Percentiles rank a stretch among this genome's conserved stretches.
Conservation (phyloP, 2,329 filamentous ascomycete species). For the Fusarium sp. region DNA sequence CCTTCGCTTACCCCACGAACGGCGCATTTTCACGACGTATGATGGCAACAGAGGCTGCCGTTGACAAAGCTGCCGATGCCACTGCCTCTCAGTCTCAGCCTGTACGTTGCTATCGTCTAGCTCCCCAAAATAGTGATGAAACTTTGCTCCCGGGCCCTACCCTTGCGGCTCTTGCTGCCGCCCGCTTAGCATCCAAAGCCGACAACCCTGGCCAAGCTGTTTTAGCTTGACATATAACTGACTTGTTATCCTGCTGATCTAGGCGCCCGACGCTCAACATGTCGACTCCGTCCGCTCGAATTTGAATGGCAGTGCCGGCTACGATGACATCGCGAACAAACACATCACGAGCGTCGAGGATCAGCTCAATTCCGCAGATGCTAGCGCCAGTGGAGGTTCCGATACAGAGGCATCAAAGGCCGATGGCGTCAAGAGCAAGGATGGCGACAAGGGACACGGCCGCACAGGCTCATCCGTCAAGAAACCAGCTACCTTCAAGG, state of each 20-base stretch:
- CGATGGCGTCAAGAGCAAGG: slow-evolving; percentile 65
- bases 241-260: slow-evolving; percentile 19
- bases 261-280: slow-evolving; percentile 60
- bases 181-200: neutral
- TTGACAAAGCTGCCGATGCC: slow-evolving; percentile 66
- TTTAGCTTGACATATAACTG: slow-evolving; percentile 22
- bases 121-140: neutral
- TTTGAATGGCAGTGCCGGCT: slow-evolving; percentile 63
- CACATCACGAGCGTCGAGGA: slow-evolving; percentile 70
- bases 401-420: slow-evolving; percentile 79
- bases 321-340: slow-evolving; percentile 68
- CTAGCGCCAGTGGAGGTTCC: slow-evolving; percentile 79
- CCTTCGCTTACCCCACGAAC: slow-evolving; percentile 46
- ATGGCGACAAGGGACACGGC: slow-evolving; percentile 69
- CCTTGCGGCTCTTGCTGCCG: neutral
- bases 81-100: slow-evolving; percentile 60
- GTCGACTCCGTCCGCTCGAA: slow-evolving; percentile 57
- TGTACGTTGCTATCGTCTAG: slow-evolving; percentile 51
- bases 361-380: slow-evolving; percentile 71
- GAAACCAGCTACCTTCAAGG: slow-evolving; percentile 84
- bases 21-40: slow-evolving; percentile 64
- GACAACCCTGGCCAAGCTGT: neutral
- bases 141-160: neutral
- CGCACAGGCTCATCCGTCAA: slow-evolving; percentile 72
- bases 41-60: slow-evolving; percentile 73